phyloP scores from a whole-genome alignment of 2,329 filamentous ascomycete genomes.

The Colletotrichum orchidophilum region DNA sequence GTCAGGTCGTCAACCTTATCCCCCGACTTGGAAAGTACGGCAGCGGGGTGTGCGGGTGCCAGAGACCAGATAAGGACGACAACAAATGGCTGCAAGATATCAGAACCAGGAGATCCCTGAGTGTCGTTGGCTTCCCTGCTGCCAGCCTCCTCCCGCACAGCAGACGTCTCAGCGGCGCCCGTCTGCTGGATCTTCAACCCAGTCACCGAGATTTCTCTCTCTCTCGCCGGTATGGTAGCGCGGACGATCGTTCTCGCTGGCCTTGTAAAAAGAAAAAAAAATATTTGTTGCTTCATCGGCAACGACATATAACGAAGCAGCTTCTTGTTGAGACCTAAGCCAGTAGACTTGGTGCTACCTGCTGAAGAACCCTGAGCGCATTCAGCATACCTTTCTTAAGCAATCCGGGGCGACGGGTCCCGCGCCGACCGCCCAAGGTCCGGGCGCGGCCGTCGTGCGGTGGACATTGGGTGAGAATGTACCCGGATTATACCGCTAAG shows the following conservation, averaged over 20 bases:
- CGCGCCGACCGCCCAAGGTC: constrained; percentile 4
- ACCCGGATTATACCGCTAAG: background rate
- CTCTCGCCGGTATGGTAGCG: background rate
- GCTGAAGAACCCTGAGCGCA: background rate
- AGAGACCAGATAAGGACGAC: constrained; percentile 17
- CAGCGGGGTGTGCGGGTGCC: background rate
- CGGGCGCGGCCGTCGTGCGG: constrained; percentile 8
- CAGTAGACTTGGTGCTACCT: too few relatives aligned
- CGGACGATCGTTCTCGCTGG: background rate
- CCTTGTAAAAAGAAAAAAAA: too few relatives aligned
- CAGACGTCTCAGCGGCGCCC: constrained; percentile 4
- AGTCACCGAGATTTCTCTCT: background rate
- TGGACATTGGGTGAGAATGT: background rate
- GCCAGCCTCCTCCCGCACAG: constrained; percentile 7
- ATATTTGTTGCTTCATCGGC: background rate
- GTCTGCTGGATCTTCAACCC: background rate
- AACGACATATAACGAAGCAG: background rate
- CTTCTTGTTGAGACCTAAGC: background rate
- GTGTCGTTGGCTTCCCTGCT: background rate
- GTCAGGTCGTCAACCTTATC: constrained; percentile 9
- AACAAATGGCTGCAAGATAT: constrained; percentile 1
- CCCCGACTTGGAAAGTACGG: constrained; percentile 3
- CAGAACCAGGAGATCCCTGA: background rate
- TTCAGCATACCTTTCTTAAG: constrained; percentile 7
- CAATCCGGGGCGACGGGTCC: background rate